These are phyloP conservation scores for Fusarium sp. DNA, from an alignment of 2,329 filamentous ascomycete genomes.

Conservation along the genomic window DNA sequence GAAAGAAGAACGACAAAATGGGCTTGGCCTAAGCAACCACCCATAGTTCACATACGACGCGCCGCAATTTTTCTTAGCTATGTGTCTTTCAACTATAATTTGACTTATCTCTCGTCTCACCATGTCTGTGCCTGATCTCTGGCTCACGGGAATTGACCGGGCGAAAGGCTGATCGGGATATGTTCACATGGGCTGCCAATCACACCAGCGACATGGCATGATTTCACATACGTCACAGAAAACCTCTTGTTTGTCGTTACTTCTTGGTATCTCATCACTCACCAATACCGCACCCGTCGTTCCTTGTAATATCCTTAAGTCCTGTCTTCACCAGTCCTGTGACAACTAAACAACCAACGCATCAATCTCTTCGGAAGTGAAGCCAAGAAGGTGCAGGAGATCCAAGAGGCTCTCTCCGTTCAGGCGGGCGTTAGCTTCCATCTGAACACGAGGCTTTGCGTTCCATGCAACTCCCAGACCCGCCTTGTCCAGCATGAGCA, in stretches of 20 bases:
- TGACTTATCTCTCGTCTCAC: slow-evolving; percentile 9
- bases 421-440: slow-evolving; percentile 76
- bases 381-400: slow-evolving; percentile 78
- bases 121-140: not conserved
- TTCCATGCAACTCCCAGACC: slow-evolving; percentile 85
- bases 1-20: slow-evolving; percentile 39
- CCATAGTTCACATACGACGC: slow-evolving; percentile 39
- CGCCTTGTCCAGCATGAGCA: slow-evolving; percentile 80
- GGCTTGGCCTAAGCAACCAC: slow-evolving; percentile 37
- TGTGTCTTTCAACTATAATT: slow-evolving; percentile 35
- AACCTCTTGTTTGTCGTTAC: slow-evolving; percentile 18
- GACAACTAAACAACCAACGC: slow-evolving; percentile 38
- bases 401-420: slow-evolving; percentile 78
- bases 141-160: not conserved
- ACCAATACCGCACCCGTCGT: slow-evolving; percentile 32
- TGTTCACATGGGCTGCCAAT: not conserved
- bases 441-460: slow-evolving; percentile 83
- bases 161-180: not conserved
- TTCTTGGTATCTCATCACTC: slow-evolving; percentile 36
- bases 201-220: not conserved
- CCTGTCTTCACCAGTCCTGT: slow-evolving; percentile 4
- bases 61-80: slow-evolving; percentile 35
- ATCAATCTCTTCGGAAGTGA: slow-evolving; percentile 68
- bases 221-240: not conserved
- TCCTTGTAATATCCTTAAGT: slow-evolving; percentile 26